phyloP scores from a whole-genome alignment of 23 red algal genomes.

The Gracilaria gracilis region DNA sequence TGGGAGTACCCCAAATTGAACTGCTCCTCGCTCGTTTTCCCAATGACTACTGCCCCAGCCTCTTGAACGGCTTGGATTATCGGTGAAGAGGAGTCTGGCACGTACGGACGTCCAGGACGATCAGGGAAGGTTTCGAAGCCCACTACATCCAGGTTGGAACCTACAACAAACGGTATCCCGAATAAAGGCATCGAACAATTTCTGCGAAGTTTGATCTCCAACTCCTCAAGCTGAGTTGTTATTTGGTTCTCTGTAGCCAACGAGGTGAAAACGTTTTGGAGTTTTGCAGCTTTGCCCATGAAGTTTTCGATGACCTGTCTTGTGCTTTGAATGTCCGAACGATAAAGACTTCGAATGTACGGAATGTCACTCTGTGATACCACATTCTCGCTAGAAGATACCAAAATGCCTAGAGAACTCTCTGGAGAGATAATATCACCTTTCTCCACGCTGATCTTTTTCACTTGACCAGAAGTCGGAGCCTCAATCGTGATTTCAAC shows the following conservation, averaged over 20 bases:
- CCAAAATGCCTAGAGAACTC: conserved; percentile 45
- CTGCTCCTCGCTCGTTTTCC: conserved; percentile 53
- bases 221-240: conserved; percentile 1
- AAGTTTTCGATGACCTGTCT: conserved; percentile 43
- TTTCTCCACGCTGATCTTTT: conserved; percentile 27
- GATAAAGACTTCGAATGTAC: conserved; percentile 33
- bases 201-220: neutral
- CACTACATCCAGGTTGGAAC: conserved; percentile 52
- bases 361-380: conserved; percentile 17
- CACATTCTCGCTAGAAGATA: neutral
- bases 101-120: conserved; percentile 15
- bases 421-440: conserved; percentile 62
- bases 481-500: conserved; percentile 76
- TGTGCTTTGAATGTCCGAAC: conserved; percentile 14
- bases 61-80: conserved; percentile 21
- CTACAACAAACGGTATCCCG: conserved; percentile 65
- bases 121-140: conserved; percentile 36
- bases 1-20: conserved; percentile 53
- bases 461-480: conserved; percentile 43
- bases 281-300: conserved; percentile 9
- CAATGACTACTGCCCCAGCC: conserved; percentile 48
- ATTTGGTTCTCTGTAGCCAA: neutral
- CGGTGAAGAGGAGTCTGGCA: neutral
- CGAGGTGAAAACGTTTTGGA: conserved; percentile 45
- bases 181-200: conserved; percentile 40